These are phyloP conservation scores for Leccinum glutinopallens DNA, from an alignment of 1,284 basidiomycete species.

Conservation along the genomic window DNA sequence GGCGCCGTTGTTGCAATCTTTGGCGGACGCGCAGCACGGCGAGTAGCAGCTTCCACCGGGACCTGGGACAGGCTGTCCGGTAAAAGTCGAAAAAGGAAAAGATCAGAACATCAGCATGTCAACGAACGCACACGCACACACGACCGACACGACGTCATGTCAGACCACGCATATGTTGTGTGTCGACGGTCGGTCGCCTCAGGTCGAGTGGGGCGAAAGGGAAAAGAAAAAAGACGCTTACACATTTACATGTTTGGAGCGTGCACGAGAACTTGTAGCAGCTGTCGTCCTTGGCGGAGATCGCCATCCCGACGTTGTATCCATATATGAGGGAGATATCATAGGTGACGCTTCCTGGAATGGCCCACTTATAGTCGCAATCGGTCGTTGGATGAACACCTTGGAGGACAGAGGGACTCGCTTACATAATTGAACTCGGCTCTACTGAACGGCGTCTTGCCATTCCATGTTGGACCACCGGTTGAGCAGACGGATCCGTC, in stretches of 20 bases:
- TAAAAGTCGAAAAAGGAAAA: not conserved
- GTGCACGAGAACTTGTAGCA: constrained; percentile 22
- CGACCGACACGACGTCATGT: not conserved
- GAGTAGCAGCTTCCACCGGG: constrained; percentile 27
- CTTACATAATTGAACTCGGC: constrained; percentile 28
- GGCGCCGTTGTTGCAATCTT: constrained; percentile 24
- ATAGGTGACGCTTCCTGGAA: constrained; percentile 20
- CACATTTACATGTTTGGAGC: constrained; percentile 17
- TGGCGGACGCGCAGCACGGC: constrained; percentile 23
- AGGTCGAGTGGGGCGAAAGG: not conserved
- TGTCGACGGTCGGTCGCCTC: not conserved
- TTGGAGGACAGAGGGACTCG: not conserved
- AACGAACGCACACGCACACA: not conserved
- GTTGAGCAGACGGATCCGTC: constrained; percentile 24
- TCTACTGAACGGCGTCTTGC: constrained; percentile 27
- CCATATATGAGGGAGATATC: constrained; percentile 1
- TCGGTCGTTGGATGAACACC: not conserved
- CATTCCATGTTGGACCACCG: constrained; percentile 30
- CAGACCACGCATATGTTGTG: not conserved
- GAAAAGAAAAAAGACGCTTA: constrained; percentile 2
- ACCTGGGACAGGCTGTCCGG: constrained; percentile 26
- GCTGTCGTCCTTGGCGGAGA: not conserved
- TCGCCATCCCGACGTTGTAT: constrained; percentile 4
- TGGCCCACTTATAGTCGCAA: constrained; percentile 16
- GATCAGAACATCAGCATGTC: not conserved